Evolutionary conservation across 1,139 yeast genomes (phyloP), one percentile per base, ranked within the genome.

Genomic region (Pichia sp.): DNA sequence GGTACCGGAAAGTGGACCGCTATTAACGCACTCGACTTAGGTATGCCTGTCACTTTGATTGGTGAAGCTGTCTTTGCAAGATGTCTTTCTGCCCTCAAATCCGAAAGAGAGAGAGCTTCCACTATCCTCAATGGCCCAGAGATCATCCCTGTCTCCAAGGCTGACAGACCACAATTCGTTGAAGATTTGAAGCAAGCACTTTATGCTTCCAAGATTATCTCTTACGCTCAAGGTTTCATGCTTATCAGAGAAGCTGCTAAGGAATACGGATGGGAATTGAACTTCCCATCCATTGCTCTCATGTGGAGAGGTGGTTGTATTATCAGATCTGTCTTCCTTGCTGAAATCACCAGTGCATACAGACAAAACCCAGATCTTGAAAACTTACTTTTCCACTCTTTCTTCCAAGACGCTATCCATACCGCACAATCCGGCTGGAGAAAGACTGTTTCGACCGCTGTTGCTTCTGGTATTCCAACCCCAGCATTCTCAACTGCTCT

Each of bases 221-320:
- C 98, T 34, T 91, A 91, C 66, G 94, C 97, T 52, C 98, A 91
- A 74, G 98, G 98, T 64, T 91, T 91, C 82, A 91, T 91, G 97
- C 79, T 91, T 64, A 87, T 91, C 69, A 85, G 93, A 65, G 96
- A 91, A 67, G 98, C 98, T 54, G 97, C 96, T 53, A 82, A 75
- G 69, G 95, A 86, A 66, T 91, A 86, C 75, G 80, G 80, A 59
- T 91, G 98, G 98, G 79, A 85, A 65, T 75, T 91, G 65, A 91
- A 91, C 83, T 84, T 85, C 77, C 96, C 97, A 52, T 91, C 94
- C 47, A 91, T 91, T 58, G 98, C 97, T 53, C 77, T 91, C 60
- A 91, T 91, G 98, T 91, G 98, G 98, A 83, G 98, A 77, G 98
- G 98, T 72, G 98, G 98, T 54, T 91, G 98, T 77, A 91, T 91